Percentiles rank a stretch among this genome's conserved stretches.
These are phyloP conservation scores for Vanrija humicola DNA, from an alignment of 1,284 basidiomycete genomes.

Conservation along the genomic window DNA sequence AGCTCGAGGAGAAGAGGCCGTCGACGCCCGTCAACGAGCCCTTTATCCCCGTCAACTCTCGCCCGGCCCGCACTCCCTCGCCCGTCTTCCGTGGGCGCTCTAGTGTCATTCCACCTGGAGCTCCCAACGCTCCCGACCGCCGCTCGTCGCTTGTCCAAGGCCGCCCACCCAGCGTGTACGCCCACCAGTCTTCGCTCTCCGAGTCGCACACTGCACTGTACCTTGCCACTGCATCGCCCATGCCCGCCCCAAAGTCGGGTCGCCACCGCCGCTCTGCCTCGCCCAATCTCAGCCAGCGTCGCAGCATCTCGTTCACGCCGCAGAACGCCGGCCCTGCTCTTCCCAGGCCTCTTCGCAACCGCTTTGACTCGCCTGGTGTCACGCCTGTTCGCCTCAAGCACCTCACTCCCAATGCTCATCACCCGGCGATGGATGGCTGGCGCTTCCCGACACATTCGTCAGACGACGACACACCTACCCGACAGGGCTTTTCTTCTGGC, in stretches of 20 bases:
- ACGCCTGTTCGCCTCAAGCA: conserved; percentile 24
- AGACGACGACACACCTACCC: conserved; percentile 8
- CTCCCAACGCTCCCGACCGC: conserved; percentile 11
- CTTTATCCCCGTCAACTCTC: conserved; percentile 23
- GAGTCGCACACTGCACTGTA: conserved; percentile 46
- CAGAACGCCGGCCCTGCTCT: conserved; percentile 32
- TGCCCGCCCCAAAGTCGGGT: conserved; percentile 2
- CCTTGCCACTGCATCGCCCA: conserved; percentile 42
- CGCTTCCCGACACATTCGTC: conserved; percentile 32
- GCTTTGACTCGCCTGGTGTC: conserved; percentile 22
- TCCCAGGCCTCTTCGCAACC: conserved; percentile 7
- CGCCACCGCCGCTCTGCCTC: conserved; percentile 29
- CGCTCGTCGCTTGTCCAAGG: conserved; percentile 6
- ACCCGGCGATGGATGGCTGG: conserved; percentile 40
- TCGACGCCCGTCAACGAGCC: conserved; percentile 6
- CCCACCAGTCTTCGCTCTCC: conserved; percentile 40
- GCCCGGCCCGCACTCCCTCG: conserved; percentile 36
- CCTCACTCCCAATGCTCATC: conserved; percentile 27
- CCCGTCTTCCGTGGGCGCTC: conserved; percentile 20
- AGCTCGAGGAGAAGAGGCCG: background rate
- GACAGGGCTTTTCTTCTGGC: background rate
- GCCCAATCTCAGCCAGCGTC: conserved; percentile 32
- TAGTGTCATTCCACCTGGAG: conserved; percentile 8
- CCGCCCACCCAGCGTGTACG: conserved; percentile 29
- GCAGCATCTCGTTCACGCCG: conserved; percentile 36